A percentile compares a stretch with the other conserved stretches of the same genome.
These are phyloP conservation scores for Nicotiana knightiana DNA, from an alignment of 257 asterid species.

Conservation along the genomic window DNA sequence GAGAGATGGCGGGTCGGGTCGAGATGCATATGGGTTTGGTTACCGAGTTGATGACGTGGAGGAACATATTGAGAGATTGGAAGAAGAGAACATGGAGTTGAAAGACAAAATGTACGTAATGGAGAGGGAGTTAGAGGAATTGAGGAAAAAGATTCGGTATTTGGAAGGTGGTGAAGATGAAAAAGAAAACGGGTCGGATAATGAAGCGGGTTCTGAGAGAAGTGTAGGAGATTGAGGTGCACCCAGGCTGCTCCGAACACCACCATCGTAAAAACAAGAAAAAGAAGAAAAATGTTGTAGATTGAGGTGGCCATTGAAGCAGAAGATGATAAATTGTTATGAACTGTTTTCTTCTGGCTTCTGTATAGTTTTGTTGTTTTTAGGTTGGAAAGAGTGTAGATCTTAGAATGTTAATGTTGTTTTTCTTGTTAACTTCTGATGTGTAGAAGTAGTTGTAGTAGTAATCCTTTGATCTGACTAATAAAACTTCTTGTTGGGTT, in stretches of 20 bases:
- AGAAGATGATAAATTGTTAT: background rate
- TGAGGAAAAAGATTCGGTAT: constrained; percentile 33
- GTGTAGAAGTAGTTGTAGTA: background rate
- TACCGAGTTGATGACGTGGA: constrained; percentile 47
- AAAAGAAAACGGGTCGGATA: constrained; percentile 17
- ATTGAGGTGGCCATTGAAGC: constrained; percentile 13
- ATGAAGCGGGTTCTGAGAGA: constrained; percentile 21
- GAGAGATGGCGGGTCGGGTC: constrained; percentile 10
- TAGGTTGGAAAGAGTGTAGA: background rate
- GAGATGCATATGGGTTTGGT: constrained; percentile 28
- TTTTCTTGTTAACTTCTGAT: background rate
- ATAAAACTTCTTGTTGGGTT: background rate
- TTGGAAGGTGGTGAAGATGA: constrained; percentile 27
- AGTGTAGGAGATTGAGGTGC: constrained; percentile 25
- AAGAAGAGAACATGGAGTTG: constrained; percentile 48
- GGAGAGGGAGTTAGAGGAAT: constrained; percentile 42
- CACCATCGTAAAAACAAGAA: no score
- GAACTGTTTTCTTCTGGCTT: background rate
- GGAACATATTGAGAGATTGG: constrained; percentile 41
- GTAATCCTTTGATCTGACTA: background rate
- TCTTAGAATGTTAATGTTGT: background rate
- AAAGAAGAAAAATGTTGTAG: constrained; percentile 15
- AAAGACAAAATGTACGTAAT: constrained; percentile 43
- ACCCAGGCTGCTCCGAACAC: no score
- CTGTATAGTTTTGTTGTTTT: background rate